phyloP scores from a whole-genome alignment of 805 yeast genomes.

The Candida koratica region DNA sequence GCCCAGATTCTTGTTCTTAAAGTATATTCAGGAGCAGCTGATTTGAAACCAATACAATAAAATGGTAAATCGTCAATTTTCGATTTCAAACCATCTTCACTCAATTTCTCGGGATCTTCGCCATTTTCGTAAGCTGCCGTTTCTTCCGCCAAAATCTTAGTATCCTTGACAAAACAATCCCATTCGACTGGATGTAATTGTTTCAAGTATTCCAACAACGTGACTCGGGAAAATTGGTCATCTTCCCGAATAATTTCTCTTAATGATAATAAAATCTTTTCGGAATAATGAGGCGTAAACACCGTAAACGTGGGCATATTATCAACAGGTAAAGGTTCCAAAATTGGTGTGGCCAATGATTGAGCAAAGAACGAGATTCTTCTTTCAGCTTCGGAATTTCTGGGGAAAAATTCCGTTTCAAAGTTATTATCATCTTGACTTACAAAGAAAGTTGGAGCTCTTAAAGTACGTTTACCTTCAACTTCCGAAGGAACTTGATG shows the following conservation, averaged over 20 bases:
- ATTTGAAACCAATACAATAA: conserved; percentile 46
- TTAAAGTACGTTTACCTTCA: conserved; percentile 96
- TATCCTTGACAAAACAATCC: conserved; percentile 53
- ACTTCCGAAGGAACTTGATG: conserved; percentile 98
- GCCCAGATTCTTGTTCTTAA: conserved; percentile 48
- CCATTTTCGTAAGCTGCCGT: conserved; percentile 53
- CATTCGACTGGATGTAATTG: conserved; percentile 55
- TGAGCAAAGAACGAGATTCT: conserved; percentile 99
- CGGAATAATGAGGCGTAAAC: conserved; percentile 81
- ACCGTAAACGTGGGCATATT: conserved; percentile 99
- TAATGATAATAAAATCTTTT: conserved; percentile 70
- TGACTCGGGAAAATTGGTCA: conserved; percentile 55
- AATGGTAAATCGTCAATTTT: conserved; percentile 42
- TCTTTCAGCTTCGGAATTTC: conserved; percentile 97
- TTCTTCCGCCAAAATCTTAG: conserved; percentile 52
- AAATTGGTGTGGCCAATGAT: conserved; percentile 96
- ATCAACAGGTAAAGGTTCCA: conserved; percentile 98
- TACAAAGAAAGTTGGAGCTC: conserved; percentile 98
- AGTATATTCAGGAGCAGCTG: conserved; percentile 46
- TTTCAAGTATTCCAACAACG: conserved; percentile 53
- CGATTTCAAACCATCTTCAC: conserved; percentile 32
- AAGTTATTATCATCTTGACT: conserved; percentile 95
- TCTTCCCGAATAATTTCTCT: conserved; percentile 77
- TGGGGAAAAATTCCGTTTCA: conserved; percentile 96
- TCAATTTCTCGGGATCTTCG: conserved; percentile 31